Base-by-base conservation (phyloP, 192 early-diverging fungal genomes). In the Mycoemilia scoparia region DNA sequence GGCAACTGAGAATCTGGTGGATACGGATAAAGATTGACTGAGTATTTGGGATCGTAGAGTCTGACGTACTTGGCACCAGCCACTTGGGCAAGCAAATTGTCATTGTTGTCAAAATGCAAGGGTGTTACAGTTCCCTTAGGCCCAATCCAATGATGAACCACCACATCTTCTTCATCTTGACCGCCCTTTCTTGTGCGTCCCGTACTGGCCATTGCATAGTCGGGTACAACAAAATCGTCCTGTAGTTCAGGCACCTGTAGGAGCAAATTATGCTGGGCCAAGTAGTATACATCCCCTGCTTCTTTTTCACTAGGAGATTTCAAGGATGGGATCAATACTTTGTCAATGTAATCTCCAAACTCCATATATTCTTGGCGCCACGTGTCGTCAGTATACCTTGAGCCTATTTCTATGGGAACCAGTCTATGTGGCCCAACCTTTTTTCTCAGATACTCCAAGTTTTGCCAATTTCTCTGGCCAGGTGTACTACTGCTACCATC, bases 201-300 rank as follows among this genome's bases (percentile, higher is more conserved):
- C 17, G 66, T 46, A 29, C 59, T 55, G 1, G 69, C 62, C 47
- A 67, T 58, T 21, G 79, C 79, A 51, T 86, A 92, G 29, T 88
- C 84, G 0, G 85, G 85, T 13, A 84, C 46, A 8, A 45, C 21
- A 39, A 84, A 77, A 38, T 87, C 84, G 28, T 66, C 50, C 4
- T 54, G 33, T 0, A 92, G 52, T 2, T 59, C 46, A 3, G 74
- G 77, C 11, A 84, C 73, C 42, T 92, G 88, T 11, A 60, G 42
- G 38, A 86, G 73, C 15, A 92, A 44, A 42, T 88, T 64, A 39
- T 92, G 83, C 42, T 92, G 88, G 3, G 88, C 88, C 13, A 92
- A 51, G 49, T 92, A 92, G 3, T 57, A 74, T 5, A 48, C 26
- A 12, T 16, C 23, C 2, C 2, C 19, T n/a, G 19, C 16, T 0